These are phyloP conservation scores for Allium fistulosum DNA, from an alignment of 106 monocot genomes.

Conservation along the genomic window DNA sequence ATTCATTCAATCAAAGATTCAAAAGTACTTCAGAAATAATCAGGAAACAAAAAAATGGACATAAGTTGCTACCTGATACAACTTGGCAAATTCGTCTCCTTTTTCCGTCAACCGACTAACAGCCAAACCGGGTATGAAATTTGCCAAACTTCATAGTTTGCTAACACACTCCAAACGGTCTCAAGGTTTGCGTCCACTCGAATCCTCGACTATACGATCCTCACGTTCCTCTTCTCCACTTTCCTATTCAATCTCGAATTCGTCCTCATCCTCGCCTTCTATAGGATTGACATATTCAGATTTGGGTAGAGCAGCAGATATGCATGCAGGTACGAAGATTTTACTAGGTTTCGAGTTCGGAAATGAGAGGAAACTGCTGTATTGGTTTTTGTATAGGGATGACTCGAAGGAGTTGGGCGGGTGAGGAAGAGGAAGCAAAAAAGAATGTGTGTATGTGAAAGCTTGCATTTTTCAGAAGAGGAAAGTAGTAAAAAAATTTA, in stretches of 20 bases:
- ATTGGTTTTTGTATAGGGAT: neutral
- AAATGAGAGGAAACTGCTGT: neutral
- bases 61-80: slow-evolving; percentile 51
- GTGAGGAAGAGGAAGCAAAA: neutral
- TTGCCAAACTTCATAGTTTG: slow-evolving; percentile 86
- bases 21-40: neutral
- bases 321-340: neutral
- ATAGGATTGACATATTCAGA: neutral
- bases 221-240: slow-evolving; percentile 39
- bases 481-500: too few relatives aligned
- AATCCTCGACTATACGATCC: slow-evolving; percentile 40
- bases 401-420: neutral
- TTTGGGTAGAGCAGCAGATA: neutral
- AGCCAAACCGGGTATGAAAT: slow-evolving; percentile 64
- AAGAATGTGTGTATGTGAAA: neutral
- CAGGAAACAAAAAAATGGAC: neutral
- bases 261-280: slow-evolving; percentile 10
- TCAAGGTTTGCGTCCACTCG: slow-evolving; percentile 52
- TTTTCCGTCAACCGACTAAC: slow-evolving; percentile 60
- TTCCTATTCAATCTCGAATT: slow-evolving; percentile 53
- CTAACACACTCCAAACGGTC: slow-evolving; percentile 69
- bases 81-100: slow-evolving; percentile 42
- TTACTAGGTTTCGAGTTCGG: slow-evolving; percentile 1
- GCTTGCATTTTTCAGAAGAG: neutral
- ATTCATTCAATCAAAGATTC: neutral